Percentiles rank a stretch among this genome's conserved stretches.
Conservation (phyloP, 306 rosid species). For the Astragalus membranaceus region DNA sequence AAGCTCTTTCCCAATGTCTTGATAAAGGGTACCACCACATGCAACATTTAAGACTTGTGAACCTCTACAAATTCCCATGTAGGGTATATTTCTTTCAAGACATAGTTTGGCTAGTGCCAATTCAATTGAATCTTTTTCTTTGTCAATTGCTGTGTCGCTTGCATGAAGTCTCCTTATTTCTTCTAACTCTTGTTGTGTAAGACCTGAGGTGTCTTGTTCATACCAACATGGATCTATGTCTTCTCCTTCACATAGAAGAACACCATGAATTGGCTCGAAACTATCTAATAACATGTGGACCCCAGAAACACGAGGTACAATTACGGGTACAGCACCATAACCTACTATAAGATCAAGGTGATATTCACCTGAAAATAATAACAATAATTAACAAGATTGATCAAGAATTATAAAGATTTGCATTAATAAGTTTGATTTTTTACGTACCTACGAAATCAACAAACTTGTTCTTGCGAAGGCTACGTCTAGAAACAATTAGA, state of each 20-base stretch:
- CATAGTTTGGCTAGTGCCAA: slow-evolving; percentile 76
- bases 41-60: slow-evolving; percentile 88
- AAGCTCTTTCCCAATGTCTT: slow-evolving; percentile 66
- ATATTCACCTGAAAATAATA: slow-evolving; percentile 55
- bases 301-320: slow-evolving; percentile 82
- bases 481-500: slow-evolving; percentile 89
- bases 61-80: slow-evolving; percentile 86
- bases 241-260: slow-evolving; percentile 91
- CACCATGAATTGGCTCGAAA: slow-evolving; percentile 97
- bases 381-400: neutral
- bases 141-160: slow-evolving; percentile 79
- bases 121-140: slow-evolving; percentile 83
- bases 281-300: slow-evolving; percentile 70
- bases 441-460: slow-evolving; percentile 83
- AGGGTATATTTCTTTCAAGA: slow-evolving; percentile 87
- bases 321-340: slow-evolving; percentile 83
- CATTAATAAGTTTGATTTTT: neutral
- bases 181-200: slow-evolving; percentile 58
- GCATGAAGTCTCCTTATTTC: slow-evolving; percentile 67
- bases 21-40: slow-evolving; percentile 80
- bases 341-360: slow-evolving; percentile 87
- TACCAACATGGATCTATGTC: slow-evolving; percentile 90
- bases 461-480: slow-evolving; percentile 89
- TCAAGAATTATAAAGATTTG: too few species aligned
- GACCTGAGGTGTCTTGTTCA: slow-evolving; percentile 40